Evolutionary conservation across 139 green algal species (phyloP).

Genomic region (Haematococcus lacustris): DNA sequence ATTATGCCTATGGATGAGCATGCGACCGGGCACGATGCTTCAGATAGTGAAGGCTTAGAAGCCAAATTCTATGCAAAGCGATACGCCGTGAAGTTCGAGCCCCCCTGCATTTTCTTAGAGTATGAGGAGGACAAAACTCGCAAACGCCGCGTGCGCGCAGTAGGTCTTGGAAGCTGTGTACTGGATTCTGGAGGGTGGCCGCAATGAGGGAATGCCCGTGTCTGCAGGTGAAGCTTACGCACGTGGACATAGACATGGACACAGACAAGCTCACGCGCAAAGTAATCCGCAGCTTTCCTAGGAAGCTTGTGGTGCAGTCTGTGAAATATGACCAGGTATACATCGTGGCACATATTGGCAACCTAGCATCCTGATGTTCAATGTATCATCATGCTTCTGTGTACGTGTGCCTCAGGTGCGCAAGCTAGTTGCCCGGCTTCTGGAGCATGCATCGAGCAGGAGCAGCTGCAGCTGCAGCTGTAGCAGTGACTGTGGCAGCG

Average conservation of each 20-base stretch:
- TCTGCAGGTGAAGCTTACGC: slow-evolving; percentile 23
- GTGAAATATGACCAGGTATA: slow-evolving; percentile 42
- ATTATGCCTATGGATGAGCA: no score
- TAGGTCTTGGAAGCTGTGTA: no score
- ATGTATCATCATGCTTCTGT: no score
- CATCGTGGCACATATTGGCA: no score
- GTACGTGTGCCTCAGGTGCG: no score
- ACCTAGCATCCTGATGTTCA: no score
- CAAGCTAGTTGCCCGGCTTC: not conserved
- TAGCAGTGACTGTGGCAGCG: no score
- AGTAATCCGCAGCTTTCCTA: slow-evolving; percentile 37
- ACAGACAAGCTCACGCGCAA: slow-evolving; percentile 26
- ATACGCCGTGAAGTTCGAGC: slow-evolving; percentile 24
- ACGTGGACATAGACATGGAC: slow-evolving; percentile 11
- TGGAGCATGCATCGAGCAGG: no score
- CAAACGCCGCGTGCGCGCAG: slow-evolving; percentile 22
- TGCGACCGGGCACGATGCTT: no score
- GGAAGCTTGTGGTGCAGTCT: slow-evolving; percentile 14
- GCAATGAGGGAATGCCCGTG: not conserved
- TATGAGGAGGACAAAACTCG: slow-evolving; percentile 21
- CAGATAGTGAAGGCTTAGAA: no score
- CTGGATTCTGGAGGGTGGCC: no score
- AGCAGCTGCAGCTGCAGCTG: no score
- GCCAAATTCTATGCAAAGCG: slow-evolving; percentile 15
- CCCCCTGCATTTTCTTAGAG: slow-evolving; percentile 28